Conservation (phyloP, 306 rosid genomes). For the Cajanus cajan region DNA sequence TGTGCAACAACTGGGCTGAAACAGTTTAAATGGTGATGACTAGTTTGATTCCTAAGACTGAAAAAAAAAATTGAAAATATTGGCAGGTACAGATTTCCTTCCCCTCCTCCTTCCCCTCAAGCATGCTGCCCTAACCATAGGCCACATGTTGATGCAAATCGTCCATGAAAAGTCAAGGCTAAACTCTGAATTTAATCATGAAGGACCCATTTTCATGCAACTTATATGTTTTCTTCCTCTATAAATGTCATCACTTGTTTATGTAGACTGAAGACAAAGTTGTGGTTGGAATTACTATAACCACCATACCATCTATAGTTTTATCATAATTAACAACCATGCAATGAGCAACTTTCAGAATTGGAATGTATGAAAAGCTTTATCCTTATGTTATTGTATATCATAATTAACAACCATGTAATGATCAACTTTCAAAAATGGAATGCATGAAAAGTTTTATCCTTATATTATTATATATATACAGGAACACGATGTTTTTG, state of each 20-base stretch:
- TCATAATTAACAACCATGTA: too few species aligned
- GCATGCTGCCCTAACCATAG: not conserved
- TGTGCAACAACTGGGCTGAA: not conserved
- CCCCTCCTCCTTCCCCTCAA: conserved; percentile 3
- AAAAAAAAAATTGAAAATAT: not conserved
- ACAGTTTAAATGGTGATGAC: not conserved
- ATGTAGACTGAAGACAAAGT: not conserved
- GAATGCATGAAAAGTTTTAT: too few species aligned
- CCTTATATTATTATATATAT: too few species aligned
- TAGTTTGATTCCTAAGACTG: not conserved
- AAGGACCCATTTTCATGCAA: not conserved
- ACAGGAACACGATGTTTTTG: not conserved
- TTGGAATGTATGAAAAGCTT: too few species aligned
- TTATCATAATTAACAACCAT: not conserved
- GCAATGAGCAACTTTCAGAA: too few species aligned
- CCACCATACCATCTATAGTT: not conserved
- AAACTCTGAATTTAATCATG: not conserved
- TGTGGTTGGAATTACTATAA: not conserved
- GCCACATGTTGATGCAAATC: not conserved
- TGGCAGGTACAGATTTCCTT: not conserved
- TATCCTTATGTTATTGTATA: too few species aligned
- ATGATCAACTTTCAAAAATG: too few species aligned
- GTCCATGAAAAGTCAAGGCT: not conserved
- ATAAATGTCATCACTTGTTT: not conserved
- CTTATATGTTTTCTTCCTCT: not conserved